Evolutionary conservation across 2,329 filamentous ascomycete species (phyloP).

Genomic region (Trichoderma asperellum): DNA sequence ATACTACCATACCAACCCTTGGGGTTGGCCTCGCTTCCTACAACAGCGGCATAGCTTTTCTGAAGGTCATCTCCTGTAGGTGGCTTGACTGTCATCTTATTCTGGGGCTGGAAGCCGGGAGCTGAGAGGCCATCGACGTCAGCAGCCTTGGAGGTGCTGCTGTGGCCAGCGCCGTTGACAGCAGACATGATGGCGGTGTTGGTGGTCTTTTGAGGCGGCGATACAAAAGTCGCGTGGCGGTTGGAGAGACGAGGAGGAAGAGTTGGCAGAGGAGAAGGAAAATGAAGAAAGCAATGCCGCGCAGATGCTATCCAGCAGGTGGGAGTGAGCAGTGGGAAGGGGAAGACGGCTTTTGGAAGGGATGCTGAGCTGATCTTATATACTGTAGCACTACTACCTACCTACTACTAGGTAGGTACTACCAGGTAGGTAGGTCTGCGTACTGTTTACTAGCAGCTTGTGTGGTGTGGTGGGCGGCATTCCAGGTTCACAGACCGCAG

Average conservation of each 20-base stretch:
- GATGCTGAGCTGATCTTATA: conserved; percentile 17
- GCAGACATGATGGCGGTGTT: conserved; percentile 29
- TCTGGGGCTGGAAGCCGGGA: conserved; percentile 54
- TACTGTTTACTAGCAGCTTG: neutral
- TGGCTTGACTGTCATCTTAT: conserved; percentile 73
- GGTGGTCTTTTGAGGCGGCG: neutral
- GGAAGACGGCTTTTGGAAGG: neutral
- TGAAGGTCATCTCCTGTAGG: conserved; percentile 84
- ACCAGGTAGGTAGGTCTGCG: neutral
- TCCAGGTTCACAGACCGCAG: neutral
- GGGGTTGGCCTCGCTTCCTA: conserved; percentile 67
- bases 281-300: neutral
- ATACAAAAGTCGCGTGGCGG: neutral
- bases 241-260: neutral
- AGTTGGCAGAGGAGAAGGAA: neutral
- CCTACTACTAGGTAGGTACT: neutral
- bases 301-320: neutral
- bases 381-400: neutral
- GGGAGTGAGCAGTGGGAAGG: conserved; percentile 1
- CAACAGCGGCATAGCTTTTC: conserved; percentile 71
- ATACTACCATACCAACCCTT: conserved; percentile 90
- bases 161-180: conserved; percentile 34
- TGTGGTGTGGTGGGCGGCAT: neutral
- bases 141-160: conserved; percentile 40
- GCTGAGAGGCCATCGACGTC: conserved; percentile 26